Percentiles rank a stretch among this genome's conserved stretches.
phyloP scores from a whole-genome alignment of 2,329 filamentous ascomycete species.

The Pestalotiopsis sp. region DNA sequence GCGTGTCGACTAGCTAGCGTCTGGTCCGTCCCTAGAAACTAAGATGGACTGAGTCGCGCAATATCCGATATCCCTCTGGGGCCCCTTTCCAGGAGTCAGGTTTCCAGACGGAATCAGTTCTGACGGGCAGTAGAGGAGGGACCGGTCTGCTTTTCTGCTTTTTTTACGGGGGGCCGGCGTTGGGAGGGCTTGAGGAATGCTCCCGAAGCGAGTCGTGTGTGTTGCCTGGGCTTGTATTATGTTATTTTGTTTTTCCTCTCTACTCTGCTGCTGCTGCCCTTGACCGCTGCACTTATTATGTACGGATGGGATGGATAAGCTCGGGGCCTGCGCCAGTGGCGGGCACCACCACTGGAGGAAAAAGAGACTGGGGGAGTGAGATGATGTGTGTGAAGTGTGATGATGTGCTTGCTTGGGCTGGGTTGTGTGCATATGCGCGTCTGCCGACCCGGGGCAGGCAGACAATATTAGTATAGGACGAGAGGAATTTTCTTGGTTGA shows the following conservation, averaged over 20 bases:
- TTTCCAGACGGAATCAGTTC: background rate
- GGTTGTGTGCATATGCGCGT: slow-evolving; percentile 12
- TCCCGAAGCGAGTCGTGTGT: slow-evolving; percentile 9
- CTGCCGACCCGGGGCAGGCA: slow-evolving; percentile 4
- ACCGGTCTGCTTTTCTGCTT: background rate
- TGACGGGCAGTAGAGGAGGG: background rate
- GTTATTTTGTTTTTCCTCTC: background rate
- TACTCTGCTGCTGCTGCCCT: background rate
- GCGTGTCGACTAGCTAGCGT: slow-evolving; percentile 4
- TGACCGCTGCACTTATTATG: background rate
- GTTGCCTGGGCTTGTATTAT: background rate
- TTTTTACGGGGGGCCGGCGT: background rate
- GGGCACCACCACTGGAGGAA: background rate
- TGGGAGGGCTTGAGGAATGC: background rate
- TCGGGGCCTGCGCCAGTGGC: slow-evolving; percentile 12
- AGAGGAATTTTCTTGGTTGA: background rate
- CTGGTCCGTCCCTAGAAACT: background rate
- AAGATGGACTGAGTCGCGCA: slow-evolving; percentile 3
- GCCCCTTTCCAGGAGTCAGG: slow-evolving; percentile 2
- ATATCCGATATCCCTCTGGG: slow-evolving; percentile 7
- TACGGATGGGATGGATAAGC: background rate
- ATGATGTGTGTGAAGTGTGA: background rate
- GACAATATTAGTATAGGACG: background rate
- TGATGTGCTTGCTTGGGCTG: background rate
- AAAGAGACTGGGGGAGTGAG: background rate